These are phyloP conservation scores for Agroathelia rolfsii DNA, from an alignment of 1,284 basidiomycete species.

Conservation along the genomic window DNA sequence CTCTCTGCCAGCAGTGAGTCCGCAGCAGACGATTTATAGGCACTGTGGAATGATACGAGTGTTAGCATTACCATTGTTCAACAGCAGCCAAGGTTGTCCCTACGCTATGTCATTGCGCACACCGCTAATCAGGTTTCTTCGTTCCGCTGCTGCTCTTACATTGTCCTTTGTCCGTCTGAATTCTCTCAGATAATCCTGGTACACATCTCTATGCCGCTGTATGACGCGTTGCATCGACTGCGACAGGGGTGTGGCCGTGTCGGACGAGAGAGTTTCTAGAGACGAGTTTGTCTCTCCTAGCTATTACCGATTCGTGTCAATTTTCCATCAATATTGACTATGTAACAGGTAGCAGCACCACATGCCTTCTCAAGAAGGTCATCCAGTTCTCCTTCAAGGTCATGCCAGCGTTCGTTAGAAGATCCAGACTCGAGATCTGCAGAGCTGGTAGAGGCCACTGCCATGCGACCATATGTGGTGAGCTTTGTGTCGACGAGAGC, in stretches of 20 bases:
- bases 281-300: slow-evolving; percentile 78
- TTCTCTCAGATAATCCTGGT: slow-evolving; percentile 82
- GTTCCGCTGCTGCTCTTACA: slow-evolving; percentile 76
- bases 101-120: slow-evolving; percentile 94
- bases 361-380: slow-evolving; percentile 80
- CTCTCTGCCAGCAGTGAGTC: slow-evolving; percentile 86
- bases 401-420: slow-evolving; percentile 62
- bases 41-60: no score
- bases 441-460: slow-evolving; percentile 69
- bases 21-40: slow-evolving; percentile 83
- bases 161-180: slow-evolving; percentile 75
- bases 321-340: no score
- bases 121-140: slow-evolving; percentile 82
- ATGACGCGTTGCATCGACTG: slow-evolving; percentile 83
- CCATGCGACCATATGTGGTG: slow-evolving; percentile 79
- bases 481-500: slow-evolving; percentile 86
- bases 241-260: slow-evolving; percentile 68
- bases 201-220: slow-evolving; percentile 84
- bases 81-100: slow-evolving; percentile 21
- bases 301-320: no score
- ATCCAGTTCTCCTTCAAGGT: slow-evolving; percentile 80
- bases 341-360: no score
- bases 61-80: no score
- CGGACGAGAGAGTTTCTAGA: slow-evolving; percentile 56
- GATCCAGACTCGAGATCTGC: slow-evolving; percentile 66